These are phyloP conservation scores for Epichloe typhina DNA, from an alignment of 2,329 filamentous ascomycete genomes.

Conservation along the genomic window DNA sequence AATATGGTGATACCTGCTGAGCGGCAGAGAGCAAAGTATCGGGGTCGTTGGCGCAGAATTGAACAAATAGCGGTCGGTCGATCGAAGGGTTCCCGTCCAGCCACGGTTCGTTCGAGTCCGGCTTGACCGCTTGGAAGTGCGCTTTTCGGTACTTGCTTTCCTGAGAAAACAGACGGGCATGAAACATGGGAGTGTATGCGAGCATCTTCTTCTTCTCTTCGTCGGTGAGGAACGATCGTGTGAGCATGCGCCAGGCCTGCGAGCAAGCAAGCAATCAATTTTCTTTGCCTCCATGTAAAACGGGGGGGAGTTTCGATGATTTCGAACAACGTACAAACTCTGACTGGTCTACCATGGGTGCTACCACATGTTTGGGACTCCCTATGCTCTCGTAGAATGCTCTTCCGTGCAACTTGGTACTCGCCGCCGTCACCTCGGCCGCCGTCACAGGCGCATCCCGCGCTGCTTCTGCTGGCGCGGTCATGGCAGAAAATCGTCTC, in stretches of 20 bases:
- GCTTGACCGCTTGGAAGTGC: slow-evolving; percentile 60
- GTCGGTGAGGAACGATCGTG: slow-evolving; percentile 75
- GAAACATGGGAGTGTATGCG: slow-evolving; percentile 92
- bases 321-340: slow-evolving; percentile 63
- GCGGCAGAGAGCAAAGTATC: slow-evolving; percentile 71
- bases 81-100: slow-evolving; percentile 78
- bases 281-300: not conserved
- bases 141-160: slow-evolving; percentile 61
- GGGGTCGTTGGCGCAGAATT: slow-evolving; percentile 88
- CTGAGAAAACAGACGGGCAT: slow-evolving; percentile 77
- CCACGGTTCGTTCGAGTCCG: slow-evolving; percentile 30
- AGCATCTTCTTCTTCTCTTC: slow-evolving; percentile 53
- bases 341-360: slow-evolving; percentile 96
- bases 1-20: slow-evolving; percentile 66
- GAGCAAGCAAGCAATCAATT: not conserved
- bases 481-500: slow-evolving; percentile 20
- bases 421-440: slow-evolving; percentile 22
- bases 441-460: slow-evolving; percentile 7
- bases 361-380: slow-evolving; percentile 78
- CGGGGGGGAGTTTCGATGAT: too few relatives aligned
- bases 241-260: slow-evolving; percentile 91
- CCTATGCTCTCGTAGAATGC: slow-evolving; percentile 94
- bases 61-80: slow-evolving; percentile 85
- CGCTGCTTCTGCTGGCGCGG: slow-evolving; percentile 9
- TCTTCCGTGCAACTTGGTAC: slow-evolving; percentile 60